phyloP scores from a whole-genome alignment of 1,284 basidiomycete genomes.

The Chondrostereum purpureum region DNA sequence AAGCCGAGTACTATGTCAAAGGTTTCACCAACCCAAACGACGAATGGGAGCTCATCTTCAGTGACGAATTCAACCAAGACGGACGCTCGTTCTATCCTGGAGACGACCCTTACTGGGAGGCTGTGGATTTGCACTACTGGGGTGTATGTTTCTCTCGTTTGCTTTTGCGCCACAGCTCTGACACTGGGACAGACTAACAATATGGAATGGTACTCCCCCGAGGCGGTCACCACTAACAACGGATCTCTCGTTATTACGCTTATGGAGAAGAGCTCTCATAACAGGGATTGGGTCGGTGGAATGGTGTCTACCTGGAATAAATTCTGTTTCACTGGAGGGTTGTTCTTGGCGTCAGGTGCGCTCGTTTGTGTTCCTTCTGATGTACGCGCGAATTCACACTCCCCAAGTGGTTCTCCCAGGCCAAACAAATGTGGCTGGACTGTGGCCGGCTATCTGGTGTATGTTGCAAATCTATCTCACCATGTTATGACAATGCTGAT shows the following conservation, averaged over 20 bases:
- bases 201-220: constrained; percentile 13
- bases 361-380: constrained; percentile 14
- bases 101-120: constrained; percentile 10
- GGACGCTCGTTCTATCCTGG: constrained; percentile 16
- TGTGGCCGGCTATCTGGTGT: constrained; percentile 6
- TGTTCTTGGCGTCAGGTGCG: constrained; percentile 29
- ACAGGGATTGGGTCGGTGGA: constrained; percentile 10
- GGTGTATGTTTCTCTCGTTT: background rate
- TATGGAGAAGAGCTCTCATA: constrained; percentile 5
- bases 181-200: constrained; percentile 6
- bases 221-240: constrained; percentile 14
- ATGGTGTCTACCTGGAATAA: constrained; percentile 34
- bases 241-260: constrained; percentile 11
- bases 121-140: constrained; percentile 8
- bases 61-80: constrained; percentile 24
- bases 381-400: background rate
- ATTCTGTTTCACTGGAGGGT: constrained; percentile 50
- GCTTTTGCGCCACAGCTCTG: background rate
- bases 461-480: no score
- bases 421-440: constrained; percentile 5
- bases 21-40: constrained; percentile 47
- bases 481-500: no score
- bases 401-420: constrained; percentile 10
- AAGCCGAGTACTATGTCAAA: constrained; percentile 48
- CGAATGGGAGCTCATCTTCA: constrained; percentile 40